These are phyloP conservation scores for Suillus subaureus DNA, from an alignment of 768 basidiomycete species.

Conservation along the genomic window DNA sequence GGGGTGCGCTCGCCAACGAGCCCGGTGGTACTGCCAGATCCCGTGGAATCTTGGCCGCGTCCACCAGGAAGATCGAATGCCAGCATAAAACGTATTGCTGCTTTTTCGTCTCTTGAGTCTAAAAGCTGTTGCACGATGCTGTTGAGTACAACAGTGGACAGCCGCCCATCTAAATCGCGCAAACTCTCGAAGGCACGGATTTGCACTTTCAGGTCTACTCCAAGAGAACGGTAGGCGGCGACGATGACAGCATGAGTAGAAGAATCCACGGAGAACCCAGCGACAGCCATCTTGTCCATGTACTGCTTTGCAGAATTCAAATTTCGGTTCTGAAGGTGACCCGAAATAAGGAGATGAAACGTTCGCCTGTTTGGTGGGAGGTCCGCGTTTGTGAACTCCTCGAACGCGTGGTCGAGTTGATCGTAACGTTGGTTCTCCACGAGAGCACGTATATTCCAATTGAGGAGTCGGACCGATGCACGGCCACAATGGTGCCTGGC, in stretches of 20 bases:
- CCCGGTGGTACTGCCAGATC: conserved; percentile 27
- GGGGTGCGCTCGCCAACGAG: conserved; percentile 30
- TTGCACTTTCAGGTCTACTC: conserved; percentile 57
- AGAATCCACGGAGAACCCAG: conserved; percentile 54
- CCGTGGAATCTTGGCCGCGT: conserved; percentile 17
- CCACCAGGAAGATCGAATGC: conserved; percentile 40
- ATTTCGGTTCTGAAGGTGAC: conserved; percentile 70
- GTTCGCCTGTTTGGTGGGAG: conserved; percentile 60
- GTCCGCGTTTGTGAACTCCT: conserved; percentile 49
- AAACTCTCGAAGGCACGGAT: conserved; percentile 52
- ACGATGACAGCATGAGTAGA: conserved; percentile 64
- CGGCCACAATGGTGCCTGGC: conserved; percentile 51
- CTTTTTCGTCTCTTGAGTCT: conserved; percentile 52
- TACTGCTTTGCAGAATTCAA: conserved; percentile 53
- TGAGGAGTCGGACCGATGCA: conserved; percentile 58
- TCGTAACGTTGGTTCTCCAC: conserved; percentile 55
- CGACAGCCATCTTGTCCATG: conserved; percentile 57
- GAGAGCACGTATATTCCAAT: conserved; percentile 69
- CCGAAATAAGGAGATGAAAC: conserved; percentile 68
- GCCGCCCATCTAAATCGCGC: conserved; percentile 37
- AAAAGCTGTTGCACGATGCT: conserved; percentile 64
- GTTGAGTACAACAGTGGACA: conserved; percentile 65
- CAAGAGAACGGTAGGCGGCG: conserved; percentile 59
- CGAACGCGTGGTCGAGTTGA: conserved; percentile 46
- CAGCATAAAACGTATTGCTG: conserved; percentile 49